Conservation (phyloP, 495 filamentous ascomycete species). For the Xylaria nigripes region DNA sequence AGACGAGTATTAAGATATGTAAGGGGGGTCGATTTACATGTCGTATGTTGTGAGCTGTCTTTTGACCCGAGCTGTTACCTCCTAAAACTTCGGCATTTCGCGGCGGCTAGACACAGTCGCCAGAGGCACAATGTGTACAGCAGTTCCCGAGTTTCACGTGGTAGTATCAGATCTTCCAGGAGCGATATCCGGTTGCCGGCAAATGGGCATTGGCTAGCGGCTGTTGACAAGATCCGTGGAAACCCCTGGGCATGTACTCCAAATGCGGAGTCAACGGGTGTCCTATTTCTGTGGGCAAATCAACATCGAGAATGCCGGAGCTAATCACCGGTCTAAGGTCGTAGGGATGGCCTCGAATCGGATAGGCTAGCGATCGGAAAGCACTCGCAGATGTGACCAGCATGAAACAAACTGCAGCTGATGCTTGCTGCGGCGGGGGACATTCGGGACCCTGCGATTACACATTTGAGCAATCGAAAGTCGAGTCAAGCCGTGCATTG, state of each 20-base stretch:
- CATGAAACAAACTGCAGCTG: background rate
- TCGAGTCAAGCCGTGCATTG: constrained; percentile 8
- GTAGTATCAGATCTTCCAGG: background rate
- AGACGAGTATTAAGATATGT: background rate
- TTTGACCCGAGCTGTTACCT: background rate
- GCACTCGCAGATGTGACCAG: constrained; percentile 3
- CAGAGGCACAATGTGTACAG: background rate
- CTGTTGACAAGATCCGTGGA: constrained; percentile 1
- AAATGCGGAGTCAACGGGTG: constrained; percentile 7
- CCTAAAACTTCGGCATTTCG: background rate
- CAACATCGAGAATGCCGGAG: constrained; percentile 1
- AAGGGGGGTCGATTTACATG: background rate
- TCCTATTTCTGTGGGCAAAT: constrained; percentile 2
- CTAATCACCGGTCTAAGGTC: constrained; percentile 4
- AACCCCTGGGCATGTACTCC: constrained; percentile 5
- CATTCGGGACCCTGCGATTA: constrained; percentile 5
- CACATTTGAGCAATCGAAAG: constrained; percentile 3
- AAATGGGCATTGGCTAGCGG: background rate
- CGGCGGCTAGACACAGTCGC: background rate
- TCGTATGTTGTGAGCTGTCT: background rate
- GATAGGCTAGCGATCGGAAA: background rate
- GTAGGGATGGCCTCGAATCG: constrained; percentile 2
- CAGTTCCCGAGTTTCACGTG: background rate
- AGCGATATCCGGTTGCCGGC: background rate
- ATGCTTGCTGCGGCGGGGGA: constrained; percentile 2